These are phyloP conservation scores for Cenchrus fungigraminus DNA, from an alignment of 176 grass and related monocot species.

Conservation along the genomic window DNA sequence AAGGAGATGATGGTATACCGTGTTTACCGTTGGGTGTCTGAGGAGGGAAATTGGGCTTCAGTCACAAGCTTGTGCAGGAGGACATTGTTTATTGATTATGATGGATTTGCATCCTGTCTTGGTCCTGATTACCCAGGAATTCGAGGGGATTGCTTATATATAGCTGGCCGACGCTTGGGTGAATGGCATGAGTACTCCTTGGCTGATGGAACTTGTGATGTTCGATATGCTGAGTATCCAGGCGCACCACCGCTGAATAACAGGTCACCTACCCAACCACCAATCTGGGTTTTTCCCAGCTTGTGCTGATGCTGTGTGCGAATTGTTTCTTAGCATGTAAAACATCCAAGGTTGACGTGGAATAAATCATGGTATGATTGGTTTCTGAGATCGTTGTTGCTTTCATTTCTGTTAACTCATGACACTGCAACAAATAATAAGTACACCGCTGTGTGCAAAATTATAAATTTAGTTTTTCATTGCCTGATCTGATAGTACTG, in stretches of 20 bases:
- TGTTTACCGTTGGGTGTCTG: conserved; percentile 56
- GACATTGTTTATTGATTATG: conserved; percentile 55
- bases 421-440: neutral
- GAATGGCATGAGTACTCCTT: conserved; percentile 63
- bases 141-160: conserved; percentile 64
- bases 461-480: no score
- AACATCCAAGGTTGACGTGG: conserved; percentile 23
- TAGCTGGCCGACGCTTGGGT: conserved; percentile 30
- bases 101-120: conserved; percentile 64
- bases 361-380: conserved; percentile 25
- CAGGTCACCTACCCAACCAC: conserved; percentile 26
- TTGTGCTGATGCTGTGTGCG: conserved; percentile 47
- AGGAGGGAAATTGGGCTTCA: conserved; percentile 47
- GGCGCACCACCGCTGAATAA: conserved; percentile 48
- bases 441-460: neutral
- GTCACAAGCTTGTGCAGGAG: conserved; percentile 50
- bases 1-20: conserved; percentile 22
- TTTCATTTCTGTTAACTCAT: conserved; percentile 23
- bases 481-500: no score
- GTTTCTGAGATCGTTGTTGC: neutral
- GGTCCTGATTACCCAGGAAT: conserved; percentile 41
- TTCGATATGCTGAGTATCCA: conserved; percentile 52
- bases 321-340: conserved; percentile 7
- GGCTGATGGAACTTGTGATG: conserved; percentile 44
- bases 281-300: conserved; percentile 76